Evolutionary conservation across 2,329 filamentous ascomycete genomes (phyloP), one percentile per base, ranked within the genome.

Genomic region (Macrophomina tecta): DNA sequence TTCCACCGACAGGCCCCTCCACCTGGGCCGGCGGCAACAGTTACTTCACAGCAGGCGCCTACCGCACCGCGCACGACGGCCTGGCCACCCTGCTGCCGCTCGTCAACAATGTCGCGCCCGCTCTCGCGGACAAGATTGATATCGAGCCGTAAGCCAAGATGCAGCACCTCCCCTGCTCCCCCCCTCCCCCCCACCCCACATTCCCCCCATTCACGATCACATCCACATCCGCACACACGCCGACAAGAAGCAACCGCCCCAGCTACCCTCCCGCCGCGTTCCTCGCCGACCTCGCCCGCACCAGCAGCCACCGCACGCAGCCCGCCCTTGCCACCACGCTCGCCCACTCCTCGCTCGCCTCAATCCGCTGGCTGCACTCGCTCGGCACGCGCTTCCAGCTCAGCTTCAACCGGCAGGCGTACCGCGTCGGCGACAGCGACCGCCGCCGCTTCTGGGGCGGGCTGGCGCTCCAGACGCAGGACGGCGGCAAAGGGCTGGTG

Each of bases 41-140:
- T 0, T 89, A 85, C 72, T 90, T 90, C 77, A 90, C 88, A 0
- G 88, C 89, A 0, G 89, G 87, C 1, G 88, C 87, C 1, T 89
- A 85, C 72, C 84, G 89, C 6, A 87, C 83, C 1, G 82, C 79
- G 1, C 86, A 89, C 71, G 65, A 72, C 6, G 89, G 89, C 0
- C 78, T 89, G 0, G 11, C 72, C 0, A 88, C 90, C 70, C 71
- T 91, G 0, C 76, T 90, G 0, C 86, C 87, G 0, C 72, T 90
- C 4, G 86, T 91, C 56, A 87, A 86, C 72, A 90, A 90, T 69
- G 83, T 34, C 2, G 12, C 48, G 1, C 38, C 64, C 48, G 58
- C 74, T 0, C 80, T 82, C 0, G 81, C 83, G 0, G 70, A 76
- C 3, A 82, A 77, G 40, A 87, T 90, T 38, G 88, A 91, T 69